Base-by-base conservation (phyloP, 805 yeast species). In the Teunomyces pallodes region DNA sequence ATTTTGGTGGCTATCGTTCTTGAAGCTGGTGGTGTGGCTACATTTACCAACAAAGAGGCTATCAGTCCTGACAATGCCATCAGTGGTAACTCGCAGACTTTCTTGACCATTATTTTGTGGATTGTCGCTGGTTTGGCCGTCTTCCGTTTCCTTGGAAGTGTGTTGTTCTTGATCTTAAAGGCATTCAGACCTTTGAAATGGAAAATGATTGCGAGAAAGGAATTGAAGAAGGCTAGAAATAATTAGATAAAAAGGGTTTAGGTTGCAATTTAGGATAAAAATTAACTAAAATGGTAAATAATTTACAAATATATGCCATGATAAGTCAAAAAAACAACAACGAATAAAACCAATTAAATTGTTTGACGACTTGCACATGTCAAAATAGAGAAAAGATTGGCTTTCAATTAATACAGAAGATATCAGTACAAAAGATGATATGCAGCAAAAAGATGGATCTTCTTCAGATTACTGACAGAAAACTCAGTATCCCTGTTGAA, bases 61-160 rank as follows among this genome's bases (percentile, higher is more conserved):
- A 65, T 62, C 46, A 64, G 64, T 36, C 52, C 55, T 14, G 68
- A 62, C 16, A 59, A 61, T 1, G 58, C 65, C n/a, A 58, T 69
- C 51, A 56, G 62, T 38, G 60, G 69, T 8, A 76, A 85, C 65
- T 76, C 89, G 1, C 76, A 81, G 35, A 70, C 83, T 5, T 92
- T 90, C 63, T 77, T 92, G 65, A 81, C 94, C 4, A 89, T 92
- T 28, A 85, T 92, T 41, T 73, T 92, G 55, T 92, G 98, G 97
- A 70, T 91, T 32, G 98, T 92, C 38, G 97, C 97, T 3, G 87
- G 84, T 26, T 80, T 90, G 76, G 97, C 98, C 0, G 77, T 84
- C 5, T 84, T 89, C 65, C 75, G 97, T 53, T 86, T 92, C 55
- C 44, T 85, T 26, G 97, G 97, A 1, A 82, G 95, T 55, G 64